Conservation (phyloP, 2,329 filamentous ascomycete species). For the Xylaria sp. region DNA sequence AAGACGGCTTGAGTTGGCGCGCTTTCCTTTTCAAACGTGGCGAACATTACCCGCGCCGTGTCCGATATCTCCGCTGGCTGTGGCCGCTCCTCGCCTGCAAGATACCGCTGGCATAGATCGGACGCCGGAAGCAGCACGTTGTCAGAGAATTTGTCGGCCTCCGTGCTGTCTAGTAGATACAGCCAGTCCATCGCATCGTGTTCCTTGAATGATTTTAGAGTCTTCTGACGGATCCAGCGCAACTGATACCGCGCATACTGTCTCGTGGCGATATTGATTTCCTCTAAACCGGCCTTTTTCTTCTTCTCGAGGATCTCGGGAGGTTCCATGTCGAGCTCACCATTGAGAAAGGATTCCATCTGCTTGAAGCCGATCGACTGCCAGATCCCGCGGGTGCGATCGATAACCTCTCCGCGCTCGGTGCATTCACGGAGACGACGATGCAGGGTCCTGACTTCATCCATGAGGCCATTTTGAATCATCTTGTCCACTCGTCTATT, state of each 20-base stretch:
- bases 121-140: conserved; percentile 75
- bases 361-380: conserved; percentile 97
- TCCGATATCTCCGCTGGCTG: conserved; percentile 60
- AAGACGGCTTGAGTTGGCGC: conserved; percentile 57
- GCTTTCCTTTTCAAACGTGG: conserved; percentile 66
- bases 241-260: conserved; percentile 89
- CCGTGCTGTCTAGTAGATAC: conserved; percentile 84
- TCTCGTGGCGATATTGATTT: conserved; percentile 83
- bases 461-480: conserved; percentile 67
- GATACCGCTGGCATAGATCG: conserved; percentile 70
- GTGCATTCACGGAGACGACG: conserved; percentile 52
- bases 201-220: conserved; percentile 74
- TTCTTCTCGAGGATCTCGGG: conserved; percentile 63
- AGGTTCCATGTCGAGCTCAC: conserved; percentile 51
- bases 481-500: conserved; percentile 86
- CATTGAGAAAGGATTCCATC: conserved; percentile 76
- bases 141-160: conserved; percentile 69
- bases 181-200: conserved; percentile 67
- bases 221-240: conserved; percentile 86
- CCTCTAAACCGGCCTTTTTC: conserved; percentile 71
- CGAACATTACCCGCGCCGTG: conserved; percentile 66
- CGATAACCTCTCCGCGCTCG: conserved; percentile 65
- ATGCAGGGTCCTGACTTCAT: conserved; percentile 61
- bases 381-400: conserved; percentile 89
- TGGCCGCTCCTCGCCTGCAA: conserved; percentile 67